These are phyloP conservation scores for Fusarium algeriense DNA, from an alignment of 2,329 filamentous ascomycete genomes.

Conservation along the genomic window DNA sequence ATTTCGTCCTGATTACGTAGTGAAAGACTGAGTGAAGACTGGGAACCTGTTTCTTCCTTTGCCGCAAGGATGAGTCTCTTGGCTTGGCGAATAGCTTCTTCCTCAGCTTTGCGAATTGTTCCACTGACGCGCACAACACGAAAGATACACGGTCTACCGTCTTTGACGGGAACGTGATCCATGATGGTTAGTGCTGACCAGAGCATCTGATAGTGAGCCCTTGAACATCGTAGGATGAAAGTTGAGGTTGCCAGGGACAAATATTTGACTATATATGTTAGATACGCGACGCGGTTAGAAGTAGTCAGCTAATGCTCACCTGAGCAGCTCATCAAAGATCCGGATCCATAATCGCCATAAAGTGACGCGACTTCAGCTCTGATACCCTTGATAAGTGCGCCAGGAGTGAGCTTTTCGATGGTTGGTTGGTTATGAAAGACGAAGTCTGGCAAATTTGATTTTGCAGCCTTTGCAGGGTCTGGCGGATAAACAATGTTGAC, in stretches of 20 bases:
- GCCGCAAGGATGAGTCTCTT: slow-evolving; percentile 77
- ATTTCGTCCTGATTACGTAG: slow-evolving; percentile 51
- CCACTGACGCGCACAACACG: slow-evolving; percentile 89
- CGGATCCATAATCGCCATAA: slow-evolving; percentile 91
- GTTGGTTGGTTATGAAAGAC: slow-evolving; percentile 85
- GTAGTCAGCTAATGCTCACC: slow-evolving; percentile 60
- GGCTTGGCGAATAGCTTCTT: slow-evolving; percentile 86
- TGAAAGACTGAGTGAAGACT: slow-evolving; percentile 35
- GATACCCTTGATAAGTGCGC: slow-evolving; percentile 75
- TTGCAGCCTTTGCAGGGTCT: slow-evolving; percentile 54
- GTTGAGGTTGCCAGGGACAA: slow-evolving; percentile 92
- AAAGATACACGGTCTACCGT: slow-evolving; percentile 78
- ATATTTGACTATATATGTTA: slow-evolving; percentile 79
- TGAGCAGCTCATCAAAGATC: slow-evolving; percentile 76
- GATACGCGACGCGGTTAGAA: neutral
- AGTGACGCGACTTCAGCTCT: slow-evolving; percentile 76
- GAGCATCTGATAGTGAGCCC: slow-evolving; percentile 85
- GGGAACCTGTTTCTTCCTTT: slow-evolving; percentile 57
- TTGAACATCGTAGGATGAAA: slow-evolving; percentile 86
- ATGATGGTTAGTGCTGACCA: slow-evolving; percentile 92
- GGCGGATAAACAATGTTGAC: slow-evolving; percentile 91
- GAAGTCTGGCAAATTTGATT: slow-evolving; percentile 65
- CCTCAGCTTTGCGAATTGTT: slow-evolving; percentile 91
- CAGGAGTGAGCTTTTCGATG: slow-evolving; percentile 75
- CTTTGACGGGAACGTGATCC: slow-evolving; percentile 72